Percentiles rank a stretch among this genome's conserved stretches.
phyloP scores from a whole-genome alignment of 2,329 filamentous ascomycete species.

The Onygena corvina region DNA sequence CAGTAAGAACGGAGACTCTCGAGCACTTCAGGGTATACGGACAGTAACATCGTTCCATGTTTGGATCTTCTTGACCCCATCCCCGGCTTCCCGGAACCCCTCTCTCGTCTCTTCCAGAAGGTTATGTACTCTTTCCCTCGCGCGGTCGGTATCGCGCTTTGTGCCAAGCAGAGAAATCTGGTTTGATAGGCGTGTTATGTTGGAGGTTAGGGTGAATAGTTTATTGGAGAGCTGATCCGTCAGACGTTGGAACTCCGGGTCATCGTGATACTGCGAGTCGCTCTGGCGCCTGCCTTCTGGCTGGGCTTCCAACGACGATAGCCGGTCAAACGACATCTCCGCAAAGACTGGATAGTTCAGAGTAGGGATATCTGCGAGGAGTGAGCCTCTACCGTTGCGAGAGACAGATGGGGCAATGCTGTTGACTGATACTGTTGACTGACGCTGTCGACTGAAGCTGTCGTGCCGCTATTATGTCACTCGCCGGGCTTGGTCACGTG shows the following conservation, averaged over 20 bases:
- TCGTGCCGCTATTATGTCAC: no score
- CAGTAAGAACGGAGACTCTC: neutral
- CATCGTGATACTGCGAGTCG: slow-evolving; percentile 69
- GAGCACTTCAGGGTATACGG: slow-evolving; percentile 24
- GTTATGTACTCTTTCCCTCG: slow-evolving; percentile 80
- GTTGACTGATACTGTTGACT: no score
- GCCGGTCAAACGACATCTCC: slow-evolving; percentile 87
- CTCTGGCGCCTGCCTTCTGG: slow-evolving; percentile 55
- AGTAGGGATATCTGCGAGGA: neutral
- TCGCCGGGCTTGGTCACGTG: no score
- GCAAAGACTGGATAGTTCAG: neutral
- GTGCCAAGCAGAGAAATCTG: slow-evolving; percentile 81
- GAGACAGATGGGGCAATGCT: no score
- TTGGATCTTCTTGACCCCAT: slow-evolving; percentile 85
- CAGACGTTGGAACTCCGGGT: slow-evolving; percentile 79
- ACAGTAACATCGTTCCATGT: slow-evolving; percentile 74
- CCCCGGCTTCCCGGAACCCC: slow-evolving; percentile 81
- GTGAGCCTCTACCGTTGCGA: no score
- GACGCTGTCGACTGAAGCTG: no score
- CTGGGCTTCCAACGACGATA: slow-evolving; percentile 72
- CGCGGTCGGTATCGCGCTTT: slow-evolving; percentile 77
- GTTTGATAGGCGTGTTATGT: slow-evolving; percentile 71
- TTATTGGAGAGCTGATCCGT: slow-evolving; percentile 75
- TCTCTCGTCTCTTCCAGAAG: slow-evolving; percentile 75
- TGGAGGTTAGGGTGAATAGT: slow-evolving; percentile 77